These are phyloP conservation scores for Tetrahymena thermophila DNA, from an alignment of 73 alveolate species.

Conservation along the genomic window DNA sequence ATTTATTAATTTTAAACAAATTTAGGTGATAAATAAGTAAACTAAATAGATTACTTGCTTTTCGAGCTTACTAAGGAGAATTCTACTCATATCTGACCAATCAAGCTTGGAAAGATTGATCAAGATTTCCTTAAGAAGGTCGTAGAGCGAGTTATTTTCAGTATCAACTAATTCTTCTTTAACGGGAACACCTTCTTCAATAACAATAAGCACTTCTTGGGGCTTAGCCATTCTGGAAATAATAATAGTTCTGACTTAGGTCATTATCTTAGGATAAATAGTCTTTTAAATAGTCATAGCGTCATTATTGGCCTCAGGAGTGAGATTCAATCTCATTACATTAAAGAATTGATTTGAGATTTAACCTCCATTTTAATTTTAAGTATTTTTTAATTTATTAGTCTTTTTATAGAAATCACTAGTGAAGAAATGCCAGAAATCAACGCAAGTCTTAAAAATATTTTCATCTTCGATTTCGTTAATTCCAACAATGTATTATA, in stretches of 20 bases:
- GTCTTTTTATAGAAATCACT: constrained; percentile 45
- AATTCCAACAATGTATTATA: constrained; percentile 50
- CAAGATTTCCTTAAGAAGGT: constrained; percentile 66
- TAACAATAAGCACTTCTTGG: constrained; percentile 89
- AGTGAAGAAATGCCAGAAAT: constrained; percentile 66
- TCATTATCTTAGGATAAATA: constrained; percentile 55
- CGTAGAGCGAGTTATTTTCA: constrained; percentile 73
- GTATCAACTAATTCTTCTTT: constrained; percentile 73
- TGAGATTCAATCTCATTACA: constrained; percentile 16
- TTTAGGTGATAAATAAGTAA: constrained; percentile 25
- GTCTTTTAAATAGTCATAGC: constrained; percentile 27
- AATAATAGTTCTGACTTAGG: constrained; percentile 57
- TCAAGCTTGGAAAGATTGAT: constrained; percentile 68
- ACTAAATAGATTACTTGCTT: constrained; percentile 33
- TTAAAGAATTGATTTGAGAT: not conserved
- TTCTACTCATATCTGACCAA: constrained; percentile 58
- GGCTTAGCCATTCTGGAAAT: constrained; percentile 96
- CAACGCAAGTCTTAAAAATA: constrained; percentile 70
- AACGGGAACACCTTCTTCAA: constrained; percentile 83
- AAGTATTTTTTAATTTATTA: constrained; percentile 35
- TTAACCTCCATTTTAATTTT: constrained; percentile 19
- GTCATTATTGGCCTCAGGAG: not conserved
- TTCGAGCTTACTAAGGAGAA: constrained; percentile 46
- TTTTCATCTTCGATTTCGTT: constrained; percentile 62
- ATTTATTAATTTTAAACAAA: constrained; percentile 19